phyloP scores from a whole-genome alignment of 192 early-diverging fungal genomes.

The Podila minutissima region DNA sequence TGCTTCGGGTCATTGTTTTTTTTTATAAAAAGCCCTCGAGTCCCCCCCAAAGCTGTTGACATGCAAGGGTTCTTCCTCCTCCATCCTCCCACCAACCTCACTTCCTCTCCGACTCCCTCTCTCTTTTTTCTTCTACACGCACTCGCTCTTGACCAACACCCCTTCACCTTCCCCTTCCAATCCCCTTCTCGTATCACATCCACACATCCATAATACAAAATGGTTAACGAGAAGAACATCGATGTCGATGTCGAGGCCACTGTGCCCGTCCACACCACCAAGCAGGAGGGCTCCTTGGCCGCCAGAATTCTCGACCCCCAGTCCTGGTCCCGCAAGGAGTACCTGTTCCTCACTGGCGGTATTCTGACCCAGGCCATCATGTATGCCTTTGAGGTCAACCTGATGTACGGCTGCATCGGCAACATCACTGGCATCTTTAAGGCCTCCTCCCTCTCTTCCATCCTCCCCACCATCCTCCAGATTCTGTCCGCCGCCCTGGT shows the following conservation, averaged over 20 bases:
- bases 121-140: not conserved
- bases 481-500: constrained; percentile 45
- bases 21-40: not conserved
- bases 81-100: not conserved
- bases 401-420: constrained; percentile 32
- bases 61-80: not conserved
- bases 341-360: constrained; percentile 21
- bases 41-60: not conserved
- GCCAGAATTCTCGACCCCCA: constrained; percentile 21
- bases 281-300: not conserved
- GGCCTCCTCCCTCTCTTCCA: constrained; percentile 8
- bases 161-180: not conserved
- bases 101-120: not conserved
- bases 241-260: not conserved
- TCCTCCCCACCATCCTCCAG: constrained; percentile 43
- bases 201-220: too few species aligned
- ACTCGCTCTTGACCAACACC: not conserved
- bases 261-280: not conserved
- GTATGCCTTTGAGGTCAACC: constrained; percentile 41
- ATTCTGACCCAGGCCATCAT: constrained; percentile 30
- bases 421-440: constrained; percentile 7
- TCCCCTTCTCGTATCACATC: too few species aligned
- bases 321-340: constrained; percentile 24
- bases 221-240: not conserved
- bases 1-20: too few species aligned